Evolutionary conservation across 1,284 basidiomycete genomes (phyloP).

Genomic region (Apiotrichum gracile): DNA sequence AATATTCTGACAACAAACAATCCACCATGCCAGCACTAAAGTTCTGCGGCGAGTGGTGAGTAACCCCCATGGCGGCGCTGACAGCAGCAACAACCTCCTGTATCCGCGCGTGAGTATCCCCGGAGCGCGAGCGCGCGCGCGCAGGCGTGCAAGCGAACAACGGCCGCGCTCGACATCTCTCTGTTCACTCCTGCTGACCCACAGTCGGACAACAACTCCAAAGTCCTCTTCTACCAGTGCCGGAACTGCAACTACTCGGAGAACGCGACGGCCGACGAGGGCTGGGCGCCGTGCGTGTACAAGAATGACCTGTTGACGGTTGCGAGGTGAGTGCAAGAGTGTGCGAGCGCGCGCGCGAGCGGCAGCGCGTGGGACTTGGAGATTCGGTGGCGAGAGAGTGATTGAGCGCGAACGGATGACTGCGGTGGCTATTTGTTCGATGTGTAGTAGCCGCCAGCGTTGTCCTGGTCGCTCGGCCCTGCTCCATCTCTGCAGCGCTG

Average conservation of each 20-base stretch:
- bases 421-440: too few relatives aligned
- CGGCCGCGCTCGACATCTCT: neutral
- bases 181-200: neutral
- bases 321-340: slow-evolving; percentile 84
- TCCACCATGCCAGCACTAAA: slow-evolving; percentile 54
- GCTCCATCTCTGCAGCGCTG: too few relatives aligned
- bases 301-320: slow-evolving; percentile 89
- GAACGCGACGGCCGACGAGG: slow-evolving; percentile 53
- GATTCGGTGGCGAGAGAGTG: neutral
- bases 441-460: too few relatives aligned
- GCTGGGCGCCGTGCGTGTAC: slow-evolving; percentile 79
- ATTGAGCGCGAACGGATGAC: too few relatives aligned
- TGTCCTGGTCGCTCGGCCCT: too few relatives aligned
- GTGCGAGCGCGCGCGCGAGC: too few relatives aligned
- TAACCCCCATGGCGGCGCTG: neutral
- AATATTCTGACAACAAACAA: neutral
- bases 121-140: neutral
- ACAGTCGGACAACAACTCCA: slow-evolving; percentile 70
- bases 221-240: slow-evolving; percentile 86
- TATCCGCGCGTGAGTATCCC: slow-evolving; percentile 62
- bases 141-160: neutral
- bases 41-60: slow-evolving; percentile 74
- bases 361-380: too few relatives aligned
- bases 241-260: slow-evolving; percentile 87
- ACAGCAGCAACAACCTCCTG: slow-evolving; percentile 71